These are phyloP conservation scores for Hsuehochloa calcarea DNA, from an alignment of 176 grass and related monocot genomes.

Conservation along the genomic window DNA sequence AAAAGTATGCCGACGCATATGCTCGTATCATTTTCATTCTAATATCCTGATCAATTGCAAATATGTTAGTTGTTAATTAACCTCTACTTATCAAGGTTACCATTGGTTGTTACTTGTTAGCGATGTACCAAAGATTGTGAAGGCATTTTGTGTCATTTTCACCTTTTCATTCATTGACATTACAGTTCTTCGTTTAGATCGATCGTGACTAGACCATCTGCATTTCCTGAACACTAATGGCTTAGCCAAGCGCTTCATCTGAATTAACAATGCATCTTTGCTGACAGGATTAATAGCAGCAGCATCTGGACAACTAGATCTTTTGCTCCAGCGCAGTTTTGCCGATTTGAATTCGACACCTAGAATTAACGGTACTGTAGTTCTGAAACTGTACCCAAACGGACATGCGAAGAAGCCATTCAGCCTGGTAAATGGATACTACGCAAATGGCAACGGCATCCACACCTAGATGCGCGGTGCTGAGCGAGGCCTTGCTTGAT, in stretches of 20 bases:
- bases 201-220: neutral
- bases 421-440: conserved; percentile 55
- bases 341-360: neutral
- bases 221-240: neutral
- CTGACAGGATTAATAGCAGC: conserved; percentile 78
- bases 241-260: neutral
- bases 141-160: neutral
- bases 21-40: neutral
- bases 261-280: neutral
- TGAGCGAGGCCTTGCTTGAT: neutral
- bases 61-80: neutral
- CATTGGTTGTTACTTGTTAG: neutral
- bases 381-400: conserved; percentile 36
- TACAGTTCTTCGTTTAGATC: neutral
- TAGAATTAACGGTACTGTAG: neutral
- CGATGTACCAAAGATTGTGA: neutral
- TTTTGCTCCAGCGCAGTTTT: conserved; percentile 37
- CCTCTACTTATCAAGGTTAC: neutral
- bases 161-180: neutral
- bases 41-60: neutral
- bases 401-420: conserved; percentile 47
- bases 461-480: conserved; percentile 46
- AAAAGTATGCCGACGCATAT: neutral
- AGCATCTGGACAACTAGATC: conserved; percentile 59
- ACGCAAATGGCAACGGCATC: conserved; percentile 66